Base-by-base conservation (phyloP, 345 rosid genomes). In the Brassica carinata region DNA sequence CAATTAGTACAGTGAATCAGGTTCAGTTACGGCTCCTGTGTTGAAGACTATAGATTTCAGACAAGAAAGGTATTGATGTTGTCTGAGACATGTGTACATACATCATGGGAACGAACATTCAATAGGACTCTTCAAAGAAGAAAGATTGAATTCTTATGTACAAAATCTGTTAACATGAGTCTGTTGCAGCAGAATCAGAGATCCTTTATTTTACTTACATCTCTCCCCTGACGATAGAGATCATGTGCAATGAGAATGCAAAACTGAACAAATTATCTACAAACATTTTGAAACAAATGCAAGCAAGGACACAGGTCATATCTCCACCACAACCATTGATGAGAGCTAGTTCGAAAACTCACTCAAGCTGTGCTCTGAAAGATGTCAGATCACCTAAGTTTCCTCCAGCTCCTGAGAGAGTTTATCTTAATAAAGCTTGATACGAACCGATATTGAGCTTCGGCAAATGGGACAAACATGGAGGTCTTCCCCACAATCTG, bases 391-490 rank as follows among this genome's bases (percentile, higher is more conserved):
- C 73, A 66, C 68, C 77, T 55, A 0, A 0, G 45, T 26, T 29
- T 72, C 48, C 66, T 48, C 64, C 15, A 15, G 58, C 36, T 72
- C 33, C 71, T 68, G 59, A 78, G 68, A 72, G 51, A 17, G 62
- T 58, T 45, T 43, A 17, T 70, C 71, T 79, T 81, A 91, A 68
- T 90, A 92, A 64, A 94, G 98, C 86, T 84, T 89, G 87, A 94
- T 92, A 85, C 96, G 88, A 5, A 88, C 87, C 23, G 84, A 68
- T 84, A 92, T 92, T 5, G 81, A 34, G 73, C 84, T 77, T 67
- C 97, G 93, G 84, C 98, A 94, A 23, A 92, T 94, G 69, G 98
- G 98, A 79, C 98, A 92, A 31, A 64, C 34, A 48, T 51, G 67
- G 59, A 94, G 90, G 79, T 87, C 89, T 70, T 94, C 91, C 29